These are phyloP conservation scores for Colletotrichum truncatum DNA, from an alignment of 2,329 filamentous ascomycete genomes.

Conservation along the genomic window DNA sequence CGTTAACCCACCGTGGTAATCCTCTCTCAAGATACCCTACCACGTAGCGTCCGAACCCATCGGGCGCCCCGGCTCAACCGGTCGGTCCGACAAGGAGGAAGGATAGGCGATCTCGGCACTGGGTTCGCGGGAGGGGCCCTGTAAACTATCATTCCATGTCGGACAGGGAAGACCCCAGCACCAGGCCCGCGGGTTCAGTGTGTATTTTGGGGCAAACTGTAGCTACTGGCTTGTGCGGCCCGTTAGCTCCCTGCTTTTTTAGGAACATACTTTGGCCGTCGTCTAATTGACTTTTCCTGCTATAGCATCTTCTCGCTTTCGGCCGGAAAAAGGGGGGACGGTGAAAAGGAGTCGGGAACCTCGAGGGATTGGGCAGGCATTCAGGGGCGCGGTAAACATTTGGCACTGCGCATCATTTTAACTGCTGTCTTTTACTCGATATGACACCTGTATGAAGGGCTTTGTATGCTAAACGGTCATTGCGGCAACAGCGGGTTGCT, in stretches of 20 bases:
- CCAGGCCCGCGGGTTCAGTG: not conserved
- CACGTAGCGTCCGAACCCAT: not conserved
- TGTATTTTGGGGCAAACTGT: not conserved
- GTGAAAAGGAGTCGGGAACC: not conserved
- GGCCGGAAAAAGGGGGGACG: not conserved
- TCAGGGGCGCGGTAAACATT: too few species aligned
- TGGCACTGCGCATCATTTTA: not conserved
- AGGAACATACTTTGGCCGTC: not conserved
- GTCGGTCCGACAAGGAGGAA: not conserved
- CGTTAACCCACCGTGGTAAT: too few species aligned
- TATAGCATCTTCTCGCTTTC: not conserved
- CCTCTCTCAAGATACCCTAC: too few species aligned
- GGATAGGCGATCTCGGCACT: not conserved
- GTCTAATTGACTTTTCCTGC: not conserved
- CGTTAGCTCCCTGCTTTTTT: not conserved
- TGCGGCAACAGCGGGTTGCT: too few species aligned
- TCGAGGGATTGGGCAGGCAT: too few species aligned
- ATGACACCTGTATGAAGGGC: too few species aligned
- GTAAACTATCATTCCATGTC: conserved; percentile 12
- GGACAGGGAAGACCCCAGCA: conserved; percentile 9
- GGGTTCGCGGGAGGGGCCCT: not conserved
- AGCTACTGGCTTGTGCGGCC: not conserved
- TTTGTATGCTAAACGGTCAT: too few species aligned
- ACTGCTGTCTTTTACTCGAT: too few species aligned
- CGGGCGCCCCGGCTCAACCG: not conserved